Evolutionary conservation across 1,284 basidiomycete species (phyloP).

Genomic region (Pulchroboletus neoregius): DNA sequence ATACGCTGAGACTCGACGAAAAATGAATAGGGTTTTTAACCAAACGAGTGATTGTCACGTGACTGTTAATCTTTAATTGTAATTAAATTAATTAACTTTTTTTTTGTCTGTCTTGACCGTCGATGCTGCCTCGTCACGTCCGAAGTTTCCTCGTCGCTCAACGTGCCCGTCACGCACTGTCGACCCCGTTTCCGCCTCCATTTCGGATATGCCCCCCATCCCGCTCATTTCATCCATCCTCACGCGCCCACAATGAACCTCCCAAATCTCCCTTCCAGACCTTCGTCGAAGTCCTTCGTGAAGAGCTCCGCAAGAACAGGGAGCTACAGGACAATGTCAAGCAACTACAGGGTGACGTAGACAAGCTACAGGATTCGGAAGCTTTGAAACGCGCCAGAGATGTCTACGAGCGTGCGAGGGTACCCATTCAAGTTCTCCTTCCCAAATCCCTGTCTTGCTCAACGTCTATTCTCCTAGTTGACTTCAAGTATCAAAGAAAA

Average conservation of each 20-base stretch:
- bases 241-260: conserved; percentile 56
- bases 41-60: not conserved
- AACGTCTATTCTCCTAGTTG: conserved; percentile 47
- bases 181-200: conserved; percentile 32
- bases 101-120: conserved; percentile 2
- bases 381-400: conserved; percentile 91
- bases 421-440: conserved; percentile 40
- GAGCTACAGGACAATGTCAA: conserved; percentile 96
- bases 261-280: conserved; percentile 94
- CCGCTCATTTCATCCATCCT: conserved; percentile 64
- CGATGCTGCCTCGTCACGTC: conserved; percentile 32
- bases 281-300: conserved; percentile 90
- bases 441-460: conserved; percentile 4
- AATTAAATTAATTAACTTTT: not conserved
- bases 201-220: conserved; percentile 41
- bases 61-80: not conserved
- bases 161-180: conserved; percentile 19
- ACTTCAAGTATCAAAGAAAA: conserved; percentile 97
- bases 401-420: conserved; percentile 91
- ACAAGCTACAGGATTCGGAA: conserved; percentile 94
- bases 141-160: conserved; percentile 31
- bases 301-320: conserved; percentile 91
- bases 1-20: no score
- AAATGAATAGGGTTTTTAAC: no score
- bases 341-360: conserved; percentile 95